Conservation (phyloP, 2,329 filamentous ascomycete species). For the Fusarium sp. region DNA sequence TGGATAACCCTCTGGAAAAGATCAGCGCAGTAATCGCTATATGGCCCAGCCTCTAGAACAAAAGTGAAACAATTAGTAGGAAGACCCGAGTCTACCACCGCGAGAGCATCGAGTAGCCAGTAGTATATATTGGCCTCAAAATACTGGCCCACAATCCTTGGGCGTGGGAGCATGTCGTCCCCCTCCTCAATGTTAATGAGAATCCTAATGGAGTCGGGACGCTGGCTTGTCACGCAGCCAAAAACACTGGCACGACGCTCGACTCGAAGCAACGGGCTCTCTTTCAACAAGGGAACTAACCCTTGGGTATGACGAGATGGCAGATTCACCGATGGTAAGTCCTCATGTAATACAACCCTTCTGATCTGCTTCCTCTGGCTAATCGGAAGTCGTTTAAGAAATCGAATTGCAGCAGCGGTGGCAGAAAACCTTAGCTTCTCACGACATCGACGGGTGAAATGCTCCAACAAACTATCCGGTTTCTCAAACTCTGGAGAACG, state of each 20-base stretch:
- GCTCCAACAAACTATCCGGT: not conserved
- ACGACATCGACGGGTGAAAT: not conserved
- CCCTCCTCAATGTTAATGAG: rapidly evolving
- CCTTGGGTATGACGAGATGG: constrained; percentile 1
- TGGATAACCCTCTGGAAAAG: not conserved
- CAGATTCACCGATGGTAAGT: not conserved
- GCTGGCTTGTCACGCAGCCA: rapidly evolving
- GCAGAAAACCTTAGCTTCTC: constrained; percentile 28
- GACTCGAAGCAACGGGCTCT: constrained; percentile 20
- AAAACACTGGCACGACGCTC: constrained; percentile 17
- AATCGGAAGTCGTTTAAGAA: not conserved
- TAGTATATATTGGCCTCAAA: rapidly evolving
- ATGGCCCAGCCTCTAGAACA: not conserved
- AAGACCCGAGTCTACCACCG: not conserved
- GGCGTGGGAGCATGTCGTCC: rapidly evolving
- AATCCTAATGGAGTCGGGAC: rapidly evolving
- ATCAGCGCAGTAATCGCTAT: not conserved
- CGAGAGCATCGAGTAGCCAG: constrained; percentile 14
- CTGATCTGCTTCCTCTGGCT: not conserved
- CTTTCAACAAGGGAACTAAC: not conserved
- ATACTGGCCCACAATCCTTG: rapidly evolving
- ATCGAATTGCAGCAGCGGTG: constrained; percentile 8
- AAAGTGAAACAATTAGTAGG: not conserved
- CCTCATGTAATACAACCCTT: not conserved
- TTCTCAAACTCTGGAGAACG: not conserved